Evolutionary conservation across 2,329 filamentous ascomycete genomes (phyloP), one percentile per base, ranked within the genome.

Genomic region (Botrytis squamosa): DNA sequence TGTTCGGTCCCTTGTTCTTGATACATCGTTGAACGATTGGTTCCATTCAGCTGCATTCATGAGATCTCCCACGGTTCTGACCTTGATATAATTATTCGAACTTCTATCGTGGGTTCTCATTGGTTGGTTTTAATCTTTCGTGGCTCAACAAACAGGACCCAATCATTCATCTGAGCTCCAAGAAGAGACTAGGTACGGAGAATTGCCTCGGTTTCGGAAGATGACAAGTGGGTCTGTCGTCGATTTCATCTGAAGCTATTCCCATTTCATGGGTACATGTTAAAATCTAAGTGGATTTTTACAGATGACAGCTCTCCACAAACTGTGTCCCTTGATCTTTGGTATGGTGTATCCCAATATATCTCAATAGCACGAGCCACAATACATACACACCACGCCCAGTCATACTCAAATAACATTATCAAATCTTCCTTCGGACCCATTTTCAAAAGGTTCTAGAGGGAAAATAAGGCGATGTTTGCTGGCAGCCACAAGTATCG

Each of bases 211-310:
- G 44, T n/a, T n/a, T 67, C 44, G 44, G 44, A 67, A 36, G 14
- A 40, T 67, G 44, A 36, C 46, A 66, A 67, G 44, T 65, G 36
- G 40, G 40, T 49, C 29, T 29, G 7, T 22, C 25, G 9, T 40
- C 52, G n/a, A 57, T 42, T 36, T 36, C 42, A 57, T 67, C 70
- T 72, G 70, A 72, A 59, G 62, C 70, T 72, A 72, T 72, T 72
- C 70, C 46, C 49, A 59, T 66, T 67, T 67, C 70, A 72, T 72
- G 62, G 70, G 6, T 72, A 57, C 33, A 72, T 57, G 60, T 57
- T 20, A 72, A 66, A 66, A 64, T 33, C 52, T 20, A 67, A 67
- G 25, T 44, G 59, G 59, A 44, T 25, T 49, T 40, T n/a, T 12
- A 64, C n/a, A 64, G 64, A 71, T 46, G 64, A 67, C 33, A 67